Evolutionary conservation across 306 rosid species (phyloP).

Genomic region (Glycine tomentella): DNA sequence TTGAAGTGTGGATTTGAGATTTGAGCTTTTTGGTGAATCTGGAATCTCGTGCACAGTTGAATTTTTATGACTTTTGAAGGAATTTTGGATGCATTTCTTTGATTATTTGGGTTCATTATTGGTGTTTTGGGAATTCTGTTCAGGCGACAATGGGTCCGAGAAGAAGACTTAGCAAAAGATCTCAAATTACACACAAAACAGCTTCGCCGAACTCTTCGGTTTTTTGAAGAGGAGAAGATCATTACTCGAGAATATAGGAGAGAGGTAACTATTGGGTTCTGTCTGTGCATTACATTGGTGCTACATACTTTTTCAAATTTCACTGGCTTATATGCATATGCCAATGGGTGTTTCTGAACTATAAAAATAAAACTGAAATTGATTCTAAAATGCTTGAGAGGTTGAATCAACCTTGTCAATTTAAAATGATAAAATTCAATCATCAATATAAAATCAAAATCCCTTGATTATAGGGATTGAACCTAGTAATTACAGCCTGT

Average conservation of each 20-base stretch:
- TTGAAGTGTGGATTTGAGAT: background rate
- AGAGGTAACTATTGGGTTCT: constrained; percentile 67
- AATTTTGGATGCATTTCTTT: background rate
- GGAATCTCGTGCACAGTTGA: background rate
- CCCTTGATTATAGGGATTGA: background rate
- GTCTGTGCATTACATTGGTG: constrained; percentile 17
- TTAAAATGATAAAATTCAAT: too few relatives aligned
- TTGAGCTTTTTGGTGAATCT: background rate
- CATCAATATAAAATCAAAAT: too few relatives aligned
- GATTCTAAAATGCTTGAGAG: too few relatives aligned
- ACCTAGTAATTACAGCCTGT: background rate
- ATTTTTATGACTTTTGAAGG: background rate
- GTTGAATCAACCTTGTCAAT: too few relatives aligned
- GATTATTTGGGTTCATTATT: background rate
- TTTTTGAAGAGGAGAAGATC: constrained; percentile 93
- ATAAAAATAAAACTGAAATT: background rate
- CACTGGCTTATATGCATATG: constrained; percentile 13
- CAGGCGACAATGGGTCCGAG: constrained; percentile 97
- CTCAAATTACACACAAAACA: constrained; percentile 90
- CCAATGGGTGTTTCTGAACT: background rate
- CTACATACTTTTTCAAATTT: constrained; percentile 5
- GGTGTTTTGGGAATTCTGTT: background rate
- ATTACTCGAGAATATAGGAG: constrained; percentile 88
- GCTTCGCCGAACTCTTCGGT: constrained; percentile 82
- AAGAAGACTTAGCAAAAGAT: constrained; percentile 97